Evolutionary conservation across 345 rosid species (phyloP).

Genomic region (Murraya paniculata): DNA sequence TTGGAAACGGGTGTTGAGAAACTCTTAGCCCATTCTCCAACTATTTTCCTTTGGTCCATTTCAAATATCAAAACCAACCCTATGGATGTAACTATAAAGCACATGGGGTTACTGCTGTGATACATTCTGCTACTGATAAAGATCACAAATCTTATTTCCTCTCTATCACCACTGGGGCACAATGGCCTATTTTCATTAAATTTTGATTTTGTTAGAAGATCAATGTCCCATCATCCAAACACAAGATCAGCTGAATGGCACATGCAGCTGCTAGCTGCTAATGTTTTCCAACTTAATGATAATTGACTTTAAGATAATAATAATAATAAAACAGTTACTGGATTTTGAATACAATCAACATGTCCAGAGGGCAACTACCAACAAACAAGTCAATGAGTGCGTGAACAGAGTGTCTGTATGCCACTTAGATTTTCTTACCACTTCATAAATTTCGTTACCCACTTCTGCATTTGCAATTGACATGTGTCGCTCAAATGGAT

Average conservation of each 20-base stretch:
- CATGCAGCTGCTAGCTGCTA: slow-evolving; percentile 3
- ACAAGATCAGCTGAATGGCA: slow-evolving; percentile 7
- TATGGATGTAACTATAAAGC: not conserved
- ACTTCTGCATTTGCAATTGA: not conserved
- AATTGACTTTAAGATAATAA: not conserved
- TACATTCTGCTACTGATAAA: not conserved
- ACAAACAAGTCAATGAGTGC: slow-evolving; percentile 10
- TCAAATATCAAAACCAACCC: not conserved
- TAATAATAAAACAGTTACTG: too few relatives aligned
- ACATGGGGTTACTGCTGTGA: not conserved
- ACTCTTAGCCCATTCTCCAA: too few relatives aligned
- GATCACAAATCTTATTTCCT: not conserved
- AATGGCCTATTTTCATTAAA: not conserved
- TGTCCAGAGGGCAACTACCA: slow-evolving; percentile 8
- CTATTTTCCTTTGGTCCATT: not conserved
- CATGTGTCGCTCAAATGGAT: not conserved
- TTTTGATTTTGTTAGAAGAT: not conserved
- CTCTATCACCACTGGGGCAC: not conserved
- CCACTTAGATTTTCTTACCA: slow-evolving; percentile 9
- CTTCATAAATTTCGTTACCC: not conserved
- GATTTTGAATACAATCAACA: slow-evolving; percentile 14
- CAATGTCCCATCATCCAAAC: not conserved
- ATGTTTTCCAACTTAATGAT: not conserved
- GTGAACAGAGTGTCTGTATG: slow-evolving; percentile 3
- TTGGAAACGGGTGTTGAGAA: too few relatives aligned